phyloP scores from a whole-genome alignment of 2,329 filamentous ascomycete genomes.

The Capronia coronata region DNA sequence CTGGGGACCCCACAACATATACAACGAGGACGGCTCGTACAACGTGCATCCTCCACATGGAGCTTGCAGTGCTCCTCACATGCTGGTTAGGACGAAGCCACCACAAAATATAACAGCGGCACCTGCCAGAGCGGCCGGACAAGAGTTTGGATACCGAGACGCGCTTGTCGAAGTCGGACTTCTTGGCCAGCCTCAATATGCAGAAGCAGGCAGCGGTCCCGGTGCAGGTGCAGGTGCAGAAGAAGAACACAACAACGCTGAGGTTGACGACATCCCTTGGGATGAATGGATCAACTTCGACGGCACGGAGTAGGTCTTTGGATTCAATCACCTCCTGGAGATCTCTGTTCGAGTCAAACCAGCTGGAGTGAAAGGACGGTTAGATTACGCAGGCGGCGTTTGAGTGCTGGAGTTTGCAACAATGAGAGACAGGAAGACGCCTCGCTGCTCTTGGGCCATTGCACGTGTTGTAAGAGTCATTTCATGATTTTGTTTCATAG shows the following conservation, averaged over 20 bases:
- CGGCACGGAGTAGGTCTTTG: neutral
- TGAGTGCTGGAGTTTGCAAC: neutral
- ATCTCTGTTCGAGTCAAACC: neutral
- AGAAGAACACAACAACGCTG: neutral
- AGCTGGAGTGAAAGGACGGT: no score
- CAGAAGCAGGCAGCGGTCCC: no score
- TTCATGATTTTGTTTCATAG: neutral
- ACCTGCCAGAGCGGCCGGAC: neutral
- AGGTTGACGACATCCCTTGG: neutral
- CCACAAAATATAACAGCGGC: neutral
- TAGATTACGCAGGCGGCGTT: no score
- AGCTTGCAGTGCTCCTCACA: neutral
- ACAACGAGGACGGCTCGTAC: neutral
- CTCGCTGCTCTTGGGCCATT: neutral
- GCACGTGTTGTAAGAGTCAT: neutral
- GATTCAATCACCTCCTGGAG: no score
- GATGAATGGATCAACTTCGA: neutral
- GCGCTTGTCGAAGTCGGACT: neutral
- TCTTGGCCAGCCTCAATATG: neutral
- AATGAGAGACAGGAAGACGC: neutral
- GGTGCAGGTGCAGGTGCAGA: no score
- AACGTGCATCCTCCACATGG: constrained; percentile 5
- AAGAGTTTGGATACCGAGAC: neutral
- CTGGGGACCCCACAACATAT: neutral
- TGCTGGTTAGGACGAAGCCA: neutral